A percentile compares a stretch with the other conserved stretches of the same genome.
phyloP scores from a whole-genome alignment of 2,329 filamentous ascomycete species.

The Alternaria sp. region DNA sequence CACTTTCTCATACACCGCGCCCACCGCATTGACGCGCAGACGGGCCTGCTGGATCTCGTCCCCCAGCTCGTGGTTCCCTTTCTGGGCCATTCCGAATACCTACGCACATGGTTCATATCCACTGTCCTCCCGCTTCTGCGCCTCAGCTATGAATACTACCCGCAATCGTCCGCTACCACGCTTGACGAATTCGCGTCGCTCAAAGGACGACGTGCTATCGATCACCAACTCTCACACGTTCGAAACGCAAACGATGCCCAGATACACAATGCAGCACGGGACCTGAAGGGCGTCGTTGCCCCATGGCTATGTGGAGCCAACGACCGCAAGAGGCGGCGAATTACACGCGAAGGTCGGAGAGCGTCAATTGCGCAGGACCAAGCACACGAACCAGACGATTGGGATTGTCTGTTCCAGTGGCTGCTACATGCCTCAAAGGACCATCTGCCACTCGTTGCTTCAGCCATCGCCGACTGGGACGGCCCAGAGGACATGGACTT shows the following conservation, averaged over 20 bases:
- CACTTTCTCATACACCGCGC: slow-evolving; percentile 74
- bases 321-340: slow-evolving; percentile 63
- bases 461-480: slow-evolving; percentile 74
- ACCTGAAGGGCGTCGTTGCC: slow-evolving; percentile 72
- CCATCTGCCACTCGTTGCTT: slow-evolving; percentile 69
- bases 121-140: slow-evolving; percentile 73
- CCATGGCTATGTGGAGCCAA: slow-evolving; percentile 76
- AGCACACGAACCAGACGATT: slow-evolving; percentile 57
- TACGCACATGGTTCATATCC: slow-evolving; percentile 74
- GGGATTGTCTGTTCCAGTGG: slow-evolving; percentile 75
- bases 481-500: slow-evolving; percentile 75
- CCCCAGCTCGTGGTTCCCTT: slow-evolving; percentile 75
- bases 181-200: slow-evolving; percentile 71
- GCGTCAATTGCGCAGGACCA: slow-evolving; percentile 49
- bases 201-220: slow-evolving; percentile 66
- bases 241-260: slow-evolving; percentile 21
- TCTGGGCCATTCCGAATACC: slow-evolving; percentile 65
- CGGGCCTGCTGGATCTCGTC: slow-evolving; percentile 74
- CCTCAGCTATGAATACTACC: slow-evolving; percentile 75
- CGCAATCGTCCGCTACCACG: slow-evolving; percentile 60
- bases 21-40: slow-evolving; percentile 73
- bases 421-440: slow-evolving; percentile 66
- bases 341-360: slow-evolving; percentile 45
- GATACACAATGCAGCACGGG: slow-evolving; percentile 62
- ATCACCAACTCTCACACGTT: slow-evolving; percentile 62